Base-by-base conservation (phyloP, 768 basidiomycete species). In the Leccinum olivaceopallidum region DNA sequence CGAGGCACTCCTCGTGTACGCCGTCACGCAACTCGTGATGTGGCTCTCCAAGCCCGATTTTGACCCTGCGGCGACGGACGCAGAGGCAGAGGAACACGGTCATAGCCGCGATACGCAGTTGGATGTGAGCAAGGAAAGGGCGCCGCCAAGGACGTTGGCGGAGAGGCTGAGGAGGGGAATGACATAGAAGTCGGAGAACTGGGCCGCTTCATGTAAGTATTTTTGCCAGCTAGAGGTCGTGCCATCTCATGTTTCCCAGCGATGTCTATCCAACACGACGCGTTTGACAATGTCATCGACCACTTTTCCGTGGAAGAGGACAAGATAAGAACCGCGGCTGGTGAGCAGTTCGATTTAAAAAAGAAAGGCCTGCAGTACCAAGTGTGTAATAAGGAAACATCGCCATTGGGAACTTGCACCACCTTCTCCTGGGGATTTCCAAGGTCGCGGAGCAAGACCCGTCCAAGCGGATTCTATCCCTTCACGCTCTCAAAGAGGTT, bases 401-500 rank as follows among this genome's bases (percentile, higher is more conserved):
- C 26, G 26, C 26, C 26, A 26, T 26, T 26, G 26, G 26, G 26
- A 26, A 26, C 26, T 26, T 26, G 26, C 26, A 26, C 26, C 26
- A 26, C 26, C 26, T 26, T 26, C 26, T 26, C 26, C 26, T 26
- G 26, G 26, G 26, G 26, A 26, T 26, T 6, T 6, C 5, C 26
- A 26, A 26, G 26, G 26, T 26, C 26, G 26, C 26, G 26, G 26
- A 26, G 26, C 26, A 26, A 26, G 26, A 26, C 26, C 26, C 5
- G 26, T 26, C 26, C 26, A 94, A 88, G 69, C 85, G 94, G 10
- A 74, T 98, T 32, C 77, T 98, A 24, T 88, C 94, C 10, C 80
- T 99, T 24, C 94, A 98, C 68, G 93, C 96, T 10, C 78, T 98
- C 54, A 97, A 97, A 75, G 96, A 98, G 83, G 92, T 89, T 22